phyloP scores from a whole-genome alignment of 106 monocot genomes.

The Phalaenopsis equestris region DNA sequence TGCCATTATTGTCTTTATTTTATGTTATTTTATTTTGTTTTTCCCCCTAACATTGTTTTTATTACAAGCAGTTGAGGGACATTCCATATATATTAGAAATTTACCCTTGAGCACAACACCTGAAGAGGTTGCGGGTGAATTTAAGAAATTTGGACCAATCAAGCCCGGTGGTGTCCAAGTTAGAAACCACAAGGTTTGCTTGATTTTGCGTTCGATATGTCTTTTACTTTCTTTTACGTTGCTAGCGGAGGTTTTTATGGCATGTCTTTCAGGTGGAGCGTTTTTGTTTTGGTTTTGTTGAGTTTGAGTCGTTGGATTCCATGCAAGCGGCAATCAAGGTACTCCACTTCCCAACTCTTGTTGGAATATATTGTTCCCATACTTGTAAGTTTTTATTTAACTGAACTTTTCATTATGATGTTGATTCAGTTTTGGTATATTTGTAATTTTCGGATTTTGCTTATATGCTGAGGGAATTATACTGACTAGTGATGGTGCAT shows the following conservation, averaged over 20 bases:
- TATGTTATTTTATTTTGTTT: neutral
- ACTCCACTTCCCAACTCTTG: slow-evolving; percentile 1
- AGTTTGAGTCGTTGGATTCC: slow-evolving; percentile 37
- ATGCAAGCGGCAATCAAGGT: slow-evolving; percentile 64
- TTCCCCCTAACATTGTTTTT: neutral
- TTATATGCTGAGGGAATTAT: neutral
- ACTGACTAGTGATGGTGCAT: neutral
- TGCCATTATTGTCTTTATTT: neutral
- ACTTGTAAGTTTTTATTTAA: too few relatives aligned
- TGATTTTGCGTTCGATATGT: neutral
- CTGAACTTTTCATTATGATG: neutral
- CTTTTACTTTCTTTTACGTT: neutral
- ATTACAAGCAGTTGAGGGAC: slow-evolving; percentile 29
- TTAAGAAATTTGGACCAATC: slow-evolving; percentile 77
- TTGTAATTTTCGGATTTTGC: neutral
- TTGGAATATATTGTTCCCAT: neutral
- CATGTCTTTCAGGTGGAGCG: slow-evolving; percentile 25
- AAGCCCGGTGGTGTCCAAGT: slow-evolving; percentile 84
- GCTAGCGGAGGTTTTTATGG: neutral
- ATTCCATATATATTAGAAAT: slow-evolving; percentile 66
- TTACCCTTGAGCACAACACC: slow-evolving; percentile 56
- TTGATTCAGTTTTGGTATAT: neutral
- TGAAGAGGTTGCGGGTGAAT: slow-evolving; percentile 45
- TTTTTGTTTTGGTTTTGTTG: slow-evolving; percentile 53
- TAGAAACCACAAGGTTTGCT: slow-evolving; percentile 75